These are phyloP conservation scores for Parietaria judaica DNA, from an alignment of 306 rosid species.

Conservation along the genomic window DNA sequence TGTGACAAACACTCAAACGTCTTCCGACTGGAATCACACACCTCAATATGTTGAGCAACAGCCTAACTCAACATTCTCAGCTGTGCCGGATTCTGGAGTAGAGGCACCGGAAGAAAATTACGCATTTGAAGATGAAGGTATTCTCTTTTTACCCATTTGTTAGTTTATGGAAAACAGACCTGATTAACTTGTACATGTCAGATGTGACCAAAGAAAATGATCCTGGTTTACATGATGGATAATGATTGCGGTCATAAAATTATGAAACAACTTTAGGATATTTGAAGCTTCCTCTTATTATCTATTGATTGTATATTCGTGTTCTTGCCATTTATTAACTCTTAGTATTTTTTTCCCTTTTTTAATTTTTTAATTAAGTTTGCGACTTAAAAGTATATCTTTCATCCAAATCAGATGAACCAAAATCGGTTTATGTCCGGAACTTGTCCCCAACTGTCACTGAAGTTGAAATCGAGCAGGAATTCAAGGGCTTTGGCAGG, in stretches of 20 bases:
- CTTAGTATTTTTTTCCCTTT: not conserved
- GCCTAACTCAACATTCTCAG: conserved; percentile 32
- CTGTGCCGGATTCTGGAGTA: conserved; percentile 38
- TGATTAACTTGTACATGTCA: no score
- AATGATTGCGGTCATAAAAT: no score
- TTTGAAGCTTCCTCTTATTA: no score
- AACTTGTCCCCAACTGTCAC: conserved; percentile 77
- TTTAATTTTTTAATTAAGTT: no score
- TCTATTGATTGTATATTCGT: no score
- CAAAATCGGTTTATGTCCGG: conserved; percentile 84
- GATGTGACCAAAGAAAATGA: no score
- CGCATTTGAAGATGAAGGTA: conserved; percentile 77
- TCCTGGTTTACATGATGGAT: no score
- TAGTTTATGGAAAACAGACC: not conserved
- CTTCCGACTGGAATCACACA: conserved; percentile 53
- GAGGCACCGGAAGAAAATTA: conserved; percentile 61
- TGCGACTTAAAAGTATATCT: not conserved
- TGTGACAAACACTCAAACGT: conserved; percentile 32
- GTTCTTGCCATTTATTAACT: not conserved
- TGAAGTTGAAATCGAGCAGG: conserved; percentile 69
- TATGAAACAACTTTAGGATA: no score
- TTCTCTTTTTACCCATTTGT: conserved; percentile 11
- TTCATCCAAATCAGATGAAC: conserved; percentile 48
- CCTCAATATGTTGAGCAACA: conserved; percentile 63
- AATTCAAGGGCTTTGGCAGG: conserved; percentile 71